Conservation (phyloP, 2,329 filamentous ascomycete species). For the Arthroderma sp. region DNA sequence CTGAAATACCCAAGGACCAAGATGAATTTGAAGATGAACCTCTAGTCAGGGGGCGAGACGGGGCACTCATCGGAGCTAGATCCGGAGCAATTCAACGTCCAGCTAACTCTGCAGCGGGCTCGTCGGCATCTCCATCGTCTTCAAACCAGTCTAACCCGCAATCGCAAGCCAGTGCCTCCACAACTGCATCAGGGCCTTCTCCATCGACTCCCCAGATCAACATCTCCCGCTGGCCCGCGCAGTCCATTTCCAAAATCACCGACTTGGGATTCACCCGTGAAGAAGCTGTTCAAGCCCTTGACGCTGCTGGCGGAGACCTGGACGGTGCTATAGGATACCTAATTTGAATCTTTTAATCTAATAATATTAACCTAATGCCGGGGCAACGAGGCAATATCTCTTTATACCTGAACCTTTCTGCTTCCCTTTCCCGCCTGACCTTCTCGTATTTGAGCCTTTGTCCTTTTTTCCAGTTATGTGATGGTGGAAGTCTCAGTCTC, state of each 20-base stretch:
- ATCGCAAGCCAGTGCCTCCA: not conserved
- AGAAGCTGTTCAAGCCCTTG: slow-evolving; percentile 65
- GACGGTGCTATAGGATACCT: slow-evolving; percentile 78
- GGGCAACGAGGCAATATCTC: no score
- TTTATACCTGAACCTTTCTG: no score
- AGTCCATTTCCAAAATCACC: slow-evolving; percentile 62
- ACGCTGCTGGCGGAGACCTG: slow-evolving; percentile 72
- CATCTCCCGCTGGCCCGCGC: slow-evolving; percentile 37
- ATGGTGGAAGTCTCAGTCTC: no score
- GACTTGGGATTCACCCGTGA: slow-evolving; percentile 64
- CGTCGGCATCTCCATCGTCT: slow-evolving; percentile 12
- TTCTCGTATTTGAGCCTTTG: no score
- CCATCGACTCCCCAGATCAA: not conserved
- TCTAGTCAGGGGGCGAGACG: slow-evolving; percentile 69
- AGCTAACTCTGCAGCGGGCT: slow-evolving; percentile 11
- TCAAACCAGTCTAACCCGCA: slow-evolving; percentile 1
- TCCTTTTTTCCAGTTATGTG: no score
- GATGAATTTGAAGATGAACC: slow-evolving; percentile 69
- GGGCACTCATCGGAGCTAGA: slow-evolving; percentile 73
- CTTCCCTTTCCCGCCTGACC: no score
- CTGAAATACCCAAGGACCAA: slow-evolving; percentile 75
- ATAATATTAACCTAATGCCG: no score
- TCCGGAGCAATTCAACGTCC: slow-evolving; percentile 52
- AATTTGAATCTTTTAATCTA: slow-evolving; percentile 25
- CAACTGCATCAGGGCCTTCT: not conserved